These are phyloP conservation scores for Phytophthora palmivora DNA, from an alignment of 352 stramenopile genomes.

Conservation along the genomic window DNA sequence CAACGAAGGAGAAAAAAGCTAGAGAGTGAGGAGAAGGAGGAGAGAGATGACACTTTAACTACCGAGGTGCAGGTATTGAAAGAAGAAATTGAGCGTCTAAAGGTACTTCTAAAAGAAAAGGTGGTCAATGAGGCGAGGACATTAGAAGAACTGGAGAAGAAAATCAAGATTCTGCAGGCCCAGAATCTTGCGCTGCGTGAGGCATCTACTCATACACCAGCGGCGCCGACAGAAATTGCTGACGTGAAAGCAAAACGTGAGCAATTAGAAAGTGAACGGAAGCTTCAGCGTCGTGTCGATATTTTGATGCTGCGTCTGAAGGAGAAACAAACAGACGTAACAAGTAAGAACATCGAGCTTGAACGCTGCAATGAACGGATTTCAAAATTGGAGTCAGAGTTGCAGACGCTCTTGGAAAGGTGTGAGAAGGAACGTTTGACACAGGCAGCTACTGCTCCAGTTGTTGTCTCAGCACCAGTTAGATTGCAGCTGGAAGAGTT, in stretches of 20 bases:
- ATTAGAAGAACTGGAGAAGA: constrained; percentile 69
- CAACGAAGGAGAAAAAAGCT: constrained; percentile 21
- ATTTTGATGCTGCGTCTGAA: constrained; percentile 70
- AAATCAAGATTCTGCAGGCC: constrained; percentile 75
- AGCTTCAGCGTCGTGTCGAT: constrained; percentile 73
- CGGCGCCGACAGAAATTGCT: not conserved
- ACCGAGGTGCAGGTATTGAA: constrained; percentile 34
- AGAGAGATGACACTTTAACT: constrained; percentile 17
- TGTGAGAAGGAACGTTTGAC: constrained; percentile 30
- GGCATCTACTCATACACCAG: constrained; percentile 17
- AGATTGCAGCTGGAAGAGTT: constrained; percentile 50
- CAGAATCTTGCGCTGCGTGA: constrained; percentile 87
- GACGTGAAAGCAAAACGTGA: constrained; percentile 26
- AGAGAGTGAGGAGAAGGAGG: constrained; percentile 33
- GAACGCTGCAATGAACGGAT: constrained; percentile 45
- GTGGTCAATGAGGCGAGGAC: constrained; percentile 50
- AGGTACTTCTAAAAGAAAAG: constrained; percentile 65
- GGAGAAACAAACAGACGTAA: constrained; percentile 66
- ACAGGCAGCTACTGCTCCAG: constrained; percentile 6
- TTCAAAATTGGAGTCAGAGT: constrained; percentile 40
- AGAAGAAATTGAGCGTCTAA: constrained; percentile 61
- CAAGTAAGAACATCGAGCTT: constrained; percentile 53
- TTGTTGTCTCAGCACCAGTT: not conserved
- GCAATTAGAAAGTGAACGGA: constrained; percentile 74
- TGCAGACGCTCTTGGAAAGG: constrained; percentile 32